Conservation (phyloP, 1,284 basidiomycete genomes). For the Farysia itapuensis region DNA sequence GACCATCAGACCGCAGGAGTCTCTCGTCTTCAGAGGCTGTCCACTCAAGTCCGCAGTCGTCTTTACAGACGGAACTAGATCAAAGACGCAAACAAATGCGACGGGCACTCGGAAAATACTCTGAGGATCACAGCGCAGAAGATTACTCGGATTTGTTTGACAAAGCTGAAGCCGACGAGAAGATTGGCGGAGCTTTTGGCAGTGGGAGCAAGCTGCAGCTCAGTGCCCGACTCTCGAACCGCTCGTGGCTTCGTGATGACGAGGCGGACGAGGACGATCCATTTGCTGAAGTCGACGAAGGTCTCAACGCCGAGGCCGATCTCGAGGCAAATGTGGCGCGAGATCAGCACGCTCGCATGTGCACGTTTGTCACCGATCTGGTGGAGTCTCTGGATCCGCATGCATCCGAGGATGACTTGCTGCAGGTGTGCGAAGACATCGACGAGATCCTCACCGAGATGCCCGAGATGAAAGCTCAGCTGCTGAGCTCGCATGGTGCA, state of each 20-base stretch:
- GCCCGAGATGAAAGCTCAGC: constrained; percentile 84
- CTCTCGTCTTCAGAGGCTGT: constrained; percentile 22
- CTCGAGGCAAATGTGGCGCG: constrained; percentile 52
- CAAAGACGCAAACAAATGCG: constrained; percentile 44
- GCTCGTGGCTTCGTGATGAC: constrained; percentile 46
- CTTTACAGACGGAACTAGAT: constrained; percentile 26
- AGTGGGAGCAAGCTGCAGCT: constrained; percentile 37
- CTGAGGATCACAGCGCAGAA: constrained; percentile 37
- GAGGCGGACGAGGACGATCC: constrained; percentile 48
- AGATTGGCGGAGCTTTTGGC: constrained; percentile 13
- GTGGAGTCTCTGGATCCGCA: constrained; percentile 82
- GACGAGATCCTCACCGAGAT: constrained; percentile 78
- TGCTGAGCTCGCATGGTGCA: constrained; percentile 90
- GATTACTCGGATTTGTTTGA: constrained; percentile 50
- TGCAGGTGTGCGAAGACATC: constrained; percentile 82
- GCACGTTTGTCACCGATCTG: constrained; percentile 75
- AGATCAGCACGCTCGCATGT: constrained; percentile 70
- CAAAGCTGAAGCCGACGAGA: constrained; percentile 13
- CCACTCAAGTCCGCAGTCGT: constrained; percentile 21
- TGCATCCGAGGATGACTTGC: constrained; percentile 75
- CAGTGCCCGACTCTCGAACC: constrained; percentile 43
- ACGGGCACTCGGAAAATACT: constrained; percentile 40
- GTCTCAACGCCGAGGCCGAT: constrained; percentile 44
- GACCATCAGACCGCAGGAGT: constrained; percentile 12
- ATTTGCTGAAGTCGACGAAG: constrained; percentile 51